A percentile compares a stretch with the other conserved stretches of the same genome.
Conservation (phyloP, 2,329 filamentous ascomycete genomes). For the Lecanoromycetidae sp. region DNA sequence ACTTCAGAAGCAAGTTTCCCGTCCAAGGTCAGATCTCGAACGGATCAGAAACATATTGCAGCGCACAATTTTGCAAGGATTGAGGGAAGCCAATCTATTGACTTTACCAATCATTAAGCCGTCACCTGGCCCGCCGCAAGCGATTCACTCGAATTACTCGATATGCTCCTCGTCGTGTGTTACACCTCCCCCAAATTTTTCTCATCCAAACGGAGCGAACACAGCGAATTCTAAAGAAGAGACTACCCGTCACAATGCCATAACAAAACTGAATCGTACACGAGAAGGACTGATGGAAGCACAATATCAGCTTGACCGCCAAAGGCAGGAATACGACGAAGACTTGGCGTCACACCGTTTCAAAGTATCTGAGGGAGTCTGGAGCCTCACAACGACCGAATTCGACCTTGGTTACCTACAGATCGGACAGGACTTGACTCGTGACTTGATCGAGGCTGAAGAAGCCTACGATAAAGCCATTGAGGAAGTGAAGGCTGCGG, state of each 20-base stretch:
- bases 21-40: not conserved
- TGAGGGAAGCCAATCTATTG: no score
- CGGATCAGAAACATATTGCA: not conserved
- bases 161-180: no score
- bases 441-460: conserved; percentile 6
- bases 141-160: no score
- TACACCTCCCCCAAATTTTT: no score
- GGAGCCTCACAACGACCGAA: not conserved
- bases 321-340: not conserved
- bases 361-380: not conserved
- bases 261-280: no score
- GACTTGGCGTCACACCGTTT: not conserved
- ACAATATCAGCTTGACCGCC: conserved; percentile 4
- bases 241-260: no score
- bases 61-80: not conserved
- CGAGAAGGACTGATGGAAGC: no score
- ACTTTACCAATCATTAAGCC: no score
- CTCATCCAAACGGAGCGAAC: no score
- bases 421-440: not conserved
- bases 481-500: not conserved
- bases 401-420: not conserved
- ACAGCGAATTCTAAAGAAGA: no score
- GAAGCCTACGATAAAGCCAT: not conserved
- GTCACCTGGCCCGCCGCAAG: no score
- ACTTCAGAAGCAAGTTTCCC: not conserved